Evolutionary conservation across 2,329 filamentous ascomycete genomes (phyloP).

Genomic region (Ceratocystis cacaofunesta): DNA sequence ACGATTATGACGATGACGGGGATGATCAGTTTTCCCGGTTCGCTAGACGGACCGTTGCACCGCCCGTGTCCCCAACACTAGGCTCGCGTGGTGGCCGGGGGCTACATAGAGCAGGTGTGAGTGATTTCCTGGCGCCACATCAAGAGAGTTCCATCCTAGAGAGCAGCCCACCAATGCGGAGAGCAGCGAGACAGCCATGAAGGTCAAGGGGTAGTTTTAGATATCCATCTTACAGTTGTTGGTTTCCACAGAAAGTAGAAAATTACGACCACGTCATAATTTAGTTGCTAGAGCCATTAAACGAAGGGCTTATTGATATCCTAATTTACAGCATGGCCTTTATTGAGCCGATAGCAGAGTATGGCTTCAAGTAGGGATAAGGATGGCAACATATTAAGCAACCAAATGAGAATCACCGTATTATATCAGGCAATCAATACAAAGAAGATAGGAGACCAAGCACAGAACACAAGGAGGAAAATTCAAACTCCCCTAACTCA

Average conservation of each 20-base stretch:
- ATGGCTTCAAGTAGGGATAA: background rate
- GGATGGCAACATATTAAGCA: background rate
- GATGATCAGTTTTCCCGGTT: slow-evolving; percentile 12
- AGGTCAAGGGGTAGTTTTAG: background rate
- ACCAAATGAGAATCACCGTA: background rate
- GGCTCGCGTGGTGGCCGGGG: slow-evolving; percentile 22
- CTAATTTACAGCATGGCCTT: background rate
- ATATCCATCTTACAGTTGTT: too few relatives aligned
- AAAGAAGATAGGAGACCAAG: background rate
- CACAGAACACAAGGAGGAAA: background rate
- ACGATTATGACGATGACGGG: slow-evolving; percentile 42
- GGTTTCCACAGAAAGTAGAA: background rate
- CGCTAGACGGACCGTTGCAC: slow-evolving; percentile 19
- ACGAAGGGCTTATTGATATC: background rate
- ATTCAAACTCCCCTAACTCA: background rate
- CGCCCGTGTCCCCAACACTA: slow-evolving; percentile 28
- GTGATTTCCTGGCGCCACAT: slow-evolving; percentile 35
- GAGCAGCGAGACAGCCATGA: slow-evolving; percentile 8
- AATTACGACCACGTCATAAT: background rate
- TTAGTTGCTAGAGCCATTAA: background rate
- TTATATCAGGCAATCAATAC: background rate
- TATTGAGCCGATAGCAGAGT: background rate
- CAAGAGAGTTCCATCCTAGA: slow-evolving; percentile 43
- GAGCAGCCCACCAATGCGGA: slow-evolving; percentile 32
- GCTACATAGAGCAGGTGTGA: slow-evolving; percentile 40